Evolutionary conservation across 345 rosid species (phyloP).

Genomic region (Anastatica hierochuntica): DNA sequence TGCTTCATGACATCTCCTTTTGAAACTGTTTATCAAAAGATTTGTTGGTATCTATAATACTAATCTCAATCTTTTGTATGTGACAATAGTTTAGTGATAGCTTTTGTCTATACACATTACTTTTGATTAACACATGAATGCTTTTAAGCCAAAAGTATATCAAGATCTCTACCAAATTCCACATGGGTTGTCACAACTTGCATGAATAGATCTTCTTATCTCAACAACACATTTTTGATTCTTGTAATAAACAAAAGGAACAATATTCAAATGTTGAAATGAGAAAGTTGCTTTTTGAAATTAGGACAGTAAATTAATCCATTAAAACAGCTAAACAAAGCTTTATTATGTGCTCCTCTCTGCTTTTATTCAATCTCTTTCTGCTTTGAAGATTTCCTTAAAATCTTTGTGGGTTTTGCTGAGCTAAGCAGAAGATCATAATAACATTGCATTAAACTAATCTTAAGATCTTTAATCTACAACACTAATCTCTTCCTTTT

Average conservation of each 20-base stretch:
- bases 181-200: conserved; percentile 29
- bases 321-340: conserved; percentile 17
- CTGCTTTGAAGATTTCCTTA: conserved; percentile 17
- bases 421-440: conserved; percentile 23
- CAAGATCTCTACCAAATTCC: conserved; percentile 15
- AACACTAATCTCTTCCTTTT: conserved; percentile 17
- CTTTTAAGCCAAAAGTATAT: conserved; percentile 15
- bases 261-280: conserved; percentile 14
- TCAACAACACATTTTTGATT: conserved; percentile 16
- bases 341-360: conserved; percentile 16
- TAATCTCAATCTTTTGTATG: not conserved
- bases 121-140: conserved; percentile 15
- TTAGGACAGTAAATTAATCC: conserved; percentile 9
- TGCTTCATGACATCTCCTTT: not conserved
- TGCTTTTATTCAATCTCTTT: conserved; percentile 23
- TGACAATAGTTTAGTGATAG: conserved; percentile 17
- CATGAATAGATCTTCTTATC: conserved; percentile 27
- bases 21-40: conserved; percentile 7
- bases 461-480: conserved; percentile 12
- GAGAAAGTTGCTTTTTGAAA: conserved; percentile 7
- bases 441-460: conserved; percentile 5
- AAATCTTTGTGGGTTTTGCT: conserved; percentile 27
- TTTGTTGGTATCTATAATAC: not conserved
- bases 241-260: not conserved
- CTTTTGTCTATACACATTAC: conserved; percentile 2